Evolutionary conservation across 1,139 yeast genomes (phyloP).

Genomic region (Hyphopichia khmerensis): DNA sequence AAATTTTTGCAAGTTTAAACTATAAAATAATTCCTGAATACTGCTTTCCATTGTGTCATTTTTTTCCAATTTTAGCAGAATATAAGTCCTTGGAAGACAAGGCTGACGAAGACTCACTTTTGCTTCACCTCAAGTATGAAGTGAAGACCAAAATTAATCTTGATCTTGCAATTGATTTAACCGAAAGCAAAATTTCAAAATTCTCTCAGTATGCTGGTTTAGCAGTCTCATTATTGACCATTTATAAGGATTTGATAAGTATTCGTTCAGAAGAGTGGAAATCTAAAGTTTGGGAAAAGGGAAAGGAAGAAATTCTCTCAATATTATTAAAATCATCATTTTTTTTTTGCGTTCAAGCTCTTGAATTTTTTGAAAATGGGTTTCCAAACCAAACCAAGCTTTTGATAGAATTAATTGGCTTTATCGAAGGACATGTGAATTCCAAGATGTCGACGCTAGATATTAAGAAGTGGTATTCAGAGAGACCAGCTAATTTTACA

Average conservation of each 20-base stretch:
- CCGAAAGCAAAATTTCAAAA: background rate
- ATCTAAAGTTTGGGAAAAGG: background rate
- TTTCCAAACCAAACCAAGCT: background rate
- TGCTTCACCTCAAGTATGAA: background rate
- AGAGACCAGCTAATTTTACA: constrained; percentile 3
- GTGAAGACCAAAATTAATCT: background rate
- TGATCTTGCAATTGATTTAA: constrained; percentile 1
- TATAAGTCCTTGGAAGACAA: background rate
- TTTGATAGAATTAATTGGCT: background rate
- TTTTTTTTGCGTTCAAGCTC: constrained; percentile 10
- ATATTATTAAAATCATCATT: constrained; percentile 6
- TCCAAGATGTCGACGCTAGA: background rate
- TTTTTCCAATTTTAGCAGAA: background rate
- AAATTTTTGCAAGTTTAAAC: background rate
- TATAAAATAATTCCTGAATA: constrained; percentile 11
- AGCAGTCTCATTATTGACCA: background rate
- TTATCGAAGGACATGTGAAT: background rate
- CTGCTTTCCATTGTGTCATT: constrained; percentile 16
- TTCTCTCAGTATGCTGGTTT: background rate
- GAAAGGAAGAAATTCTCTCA: background rate
- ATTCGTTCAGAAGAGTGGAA: background rate
- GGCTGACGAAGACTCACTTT: no score
- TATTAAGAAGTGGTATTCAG: constrained; percentile 3
- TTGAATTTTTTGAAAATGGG: constrained; percentile 6
- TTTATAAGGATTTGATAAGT: background rate